These are phyloP conservation scores for Trametes gibbosa DNA, from an alignment of 768 basidiomycete species.

Conservation along the genomic window DNA sequence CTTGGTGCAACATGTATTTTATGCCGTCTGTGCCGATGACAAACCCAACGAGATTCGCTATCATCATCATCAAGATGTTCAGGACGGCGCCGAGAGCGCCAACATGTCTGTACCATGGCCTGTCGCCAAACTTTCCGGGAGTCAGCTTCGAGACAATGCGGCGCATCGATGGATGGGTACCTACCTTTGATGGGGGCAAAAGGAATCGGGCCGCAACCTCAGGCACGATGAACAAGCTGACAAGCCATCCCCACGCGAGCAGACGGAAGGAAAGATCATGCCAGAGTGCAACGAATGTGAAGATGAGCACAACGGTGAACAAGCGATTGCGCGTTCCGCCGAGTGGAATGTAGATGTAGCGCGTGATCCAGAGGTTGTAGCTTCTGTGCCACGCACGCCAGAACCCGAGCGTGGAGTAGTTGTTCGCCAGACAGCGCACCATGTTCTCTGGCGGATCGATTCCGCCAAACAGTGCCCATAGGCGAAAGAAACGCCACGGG, in stretches of 20 bases:
- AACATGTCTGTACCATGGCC: conserved; percentile 82
- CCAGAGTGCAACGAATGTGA: conserved; percentile 97
- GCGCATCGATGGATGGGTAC: neutral
- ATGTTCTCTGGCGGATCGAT: conserved; percentile 97
- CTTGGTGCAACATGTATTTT: conserved; percentile 55
- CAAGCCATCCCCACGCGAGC: conserved; percentile 95
- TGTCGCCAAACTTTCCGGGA: conserved; percentile 55
- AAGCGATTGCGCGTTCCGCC: conserved; percentile 64
- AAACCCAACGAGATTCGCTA: conserved; percentile 93
- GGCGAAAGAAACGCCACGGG: conserved; percentile 95
- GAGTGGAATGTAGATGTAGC: conserved; percentile 93
- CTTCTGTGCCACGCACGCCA: conserved; percentile 97
- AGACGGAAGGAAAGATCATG: conserved; percentile 89
- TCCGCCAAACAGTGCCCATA: conserved; percentile 87
- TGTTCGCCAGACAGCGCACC: conserved; percentile 98
- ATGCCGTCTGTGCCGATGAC: conserved; percentile 86
- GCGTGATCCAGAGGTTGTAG: conserved; percentile 92
- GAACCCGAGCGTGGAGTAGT: conserved; percentile 89
- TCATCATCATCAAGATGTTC: conserved; percentile 87
- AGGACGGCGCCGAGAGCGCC: conserved; percentile 78
- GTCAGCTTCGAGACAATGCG: neutral
- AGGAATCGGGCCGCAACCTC: conserved; percentile 65
- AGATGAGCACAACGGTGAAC: conserved; percentile 73
- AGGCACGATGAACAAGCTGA: conserved; percentile 86
- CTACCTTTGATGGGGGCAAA: conserved; percentile 64